Evolutionary conservation across 495 filamentous ascomycete species (phyloP).

Genomic region (Platismatia glauca): DNA sequence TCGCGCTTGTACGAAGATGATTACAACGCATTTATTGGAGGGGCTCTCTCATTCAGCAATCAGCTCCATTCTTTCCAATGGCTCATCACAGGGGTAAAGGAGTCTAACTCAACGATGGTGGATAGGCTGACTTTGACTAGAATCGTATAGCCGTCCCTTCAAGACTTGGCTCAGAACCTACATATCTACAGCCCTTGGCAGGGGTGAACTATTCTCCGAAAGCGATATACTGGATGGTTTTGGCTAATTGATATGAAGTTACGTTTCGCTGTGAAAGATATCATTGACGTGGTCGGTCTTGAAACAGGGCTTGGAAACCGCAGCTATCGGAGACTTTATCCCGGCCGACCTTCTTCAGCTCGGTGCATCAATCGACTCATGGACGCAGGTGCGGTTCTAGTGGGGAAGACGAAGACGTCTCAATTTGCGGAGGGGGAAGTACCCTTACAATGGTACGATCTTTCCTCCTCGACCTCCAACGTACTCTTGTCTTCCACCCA

Average conservation of each 20-base stretch:
- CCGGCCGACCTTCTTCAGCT: constrained; percentile 24
- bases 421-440: constrained; percentile 39
- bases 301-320: constrained; percentile 36
- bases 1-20: constrained; percentile 11
- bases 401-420: constrained; percentile 41
- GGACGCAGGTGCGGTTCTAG: constrained; percentile 37
- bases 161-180: constrained; percentile 33
- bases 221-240: neutral
- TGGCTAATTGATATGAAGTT: constrained; percentile 8
- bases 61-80: constrained; percentile 7
- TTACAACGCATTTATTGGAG: constrained; percentile 14
- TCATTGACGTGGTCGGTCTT: constrained; percentile 36
- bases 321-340: constrained; percentile 34
- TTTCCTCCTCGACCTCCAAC: neutral
- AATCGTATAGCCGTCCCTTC: constrained; percentile 35
- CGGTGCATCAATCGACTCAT: constrained; percentile 33
- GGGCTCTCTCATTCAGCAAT: constrained; percentile 4
- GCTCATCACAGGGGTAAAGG: constrained; percentile 2
- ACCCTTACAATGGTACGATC: constrained; percentile 27
- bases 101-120: neutral
- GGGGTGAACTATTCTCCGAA: constrained; percentile 20
- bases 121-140: constrained; percentile 4
- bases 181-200: constrained; percentile 30
- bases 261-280: constrained; percentile 39
- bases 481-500: neutral